A percentile compares a stretch with the other conserved stretches of the same genome.
phyloP scores from a whole-genome alignment of 2,329 filamentous ascomycete genomes.

The Arthroderma sp. region DNA sequence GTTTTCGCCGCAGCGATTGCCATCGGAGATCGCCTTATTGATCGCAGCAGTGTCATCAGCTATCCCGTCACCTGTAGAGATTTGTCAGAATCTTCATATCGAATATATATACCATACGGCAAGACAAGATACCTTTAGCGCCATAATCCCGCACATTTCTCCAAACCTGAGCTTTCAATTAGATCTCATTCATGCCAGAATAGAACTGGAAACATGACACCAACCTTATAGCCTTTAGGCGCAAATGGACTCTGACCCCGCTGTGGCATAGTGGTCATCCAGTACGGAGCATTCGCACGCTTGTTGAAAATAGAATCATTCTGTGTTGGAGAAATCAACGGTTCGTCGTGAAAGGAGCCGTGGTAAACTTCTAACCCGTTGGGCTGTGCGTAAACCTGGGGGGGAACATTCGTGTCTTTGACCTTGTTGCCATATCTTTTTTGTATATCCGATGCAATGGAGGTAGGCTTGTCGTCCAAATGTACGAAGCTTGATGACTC shows the following conservation, averaged over 20 bases:
- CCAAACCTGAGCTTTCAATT: slow-evolving; percentile 34
- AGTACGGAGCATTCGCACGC: neutral
- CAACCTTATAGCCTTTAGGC: slow-evolving; percentile 3
- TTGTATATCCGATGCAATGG: slow-evolving; percentile 1
- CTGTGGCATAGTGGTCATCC: slow-evolving; percentile 1
- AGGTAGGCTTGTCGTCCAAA: neutral
- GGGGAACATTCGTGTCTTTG: slow-evolving; percentile 37
- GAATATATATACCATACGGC: neutral
- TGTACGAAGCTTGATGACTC: neutral
- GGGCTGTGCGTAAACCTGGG: neutral
- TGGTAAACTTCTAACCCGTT: slow-evolving; percentile 1
- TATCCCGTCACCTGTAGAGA: slow-evolving; percentile 37
- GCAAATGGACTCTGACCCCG: slow-evolving; percentile 4
- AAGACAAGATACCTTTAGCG: slow-evolving; percentile 26
- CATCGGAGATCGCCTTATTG: slow-evolving; percentile 57
- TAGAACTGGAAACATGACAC: neutral
- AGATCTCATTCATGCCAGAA: no score
- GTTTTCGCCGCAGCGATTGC: slow-evolving; percentile 55
- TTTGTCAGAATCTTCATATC: neutral
- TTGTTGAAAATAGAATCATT: neutral
- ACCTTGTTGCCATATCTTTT: neutral
- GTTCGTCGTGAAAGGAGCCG: neutral
- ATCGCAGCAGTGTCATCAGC: slow-evolving; percentile 82
- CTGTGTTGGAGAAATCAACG: neutral
- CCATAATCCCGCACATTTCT: slow-evolving; percentile 67